A percentile compares a stretch with the other conserved stretches of the same genome.
Conservation (phyloP, 148 eudicot genomes). For the Euryodendron excelsum region DNA sequence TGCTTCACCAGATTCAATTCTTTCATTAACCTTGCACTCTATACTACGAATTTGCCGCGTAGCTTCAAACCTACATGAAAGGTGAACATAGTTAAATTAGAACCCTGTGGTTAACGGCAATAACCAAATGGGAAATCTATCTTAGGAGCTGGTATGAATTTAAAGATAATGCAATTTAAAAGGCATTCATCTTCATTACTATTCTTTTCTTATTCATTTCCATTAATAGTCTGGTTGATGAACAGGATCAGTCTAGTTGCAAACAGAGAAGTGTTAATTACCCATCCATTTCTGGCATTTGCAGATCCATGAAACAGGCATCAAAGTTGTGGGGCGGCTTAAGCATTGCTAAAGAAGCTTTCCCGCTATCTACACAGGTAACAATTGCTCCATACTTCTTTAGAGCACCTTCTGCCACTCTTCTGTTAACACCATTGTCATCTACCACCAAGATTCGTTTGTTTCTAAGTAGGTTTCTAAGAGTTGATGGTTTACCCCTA, state of each 20-base stretch:
- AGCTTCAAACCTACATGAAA: constrained; percentile 67
- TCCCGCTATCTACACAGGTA: constrained; percentile 80
- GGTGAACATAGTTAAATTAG: neutral
- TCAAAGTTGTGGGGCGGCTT: constrained; percentile 78
- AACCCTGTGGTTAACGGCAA: neutral
- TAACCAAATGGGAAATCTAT: neutral
- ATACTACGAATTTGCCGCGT: constrained; percentile 51
- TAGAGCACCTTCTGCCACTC: constrained; percentile 85
- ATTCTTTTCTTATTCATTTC: neutral
- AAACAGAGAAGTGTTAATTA: constrained; percentile 24
- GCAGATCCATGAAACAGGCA: constrained; percentile 98
- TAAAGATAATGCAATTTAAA: too few relatives aligned
- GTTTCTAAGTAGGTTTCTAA: constrained; percentile 47
- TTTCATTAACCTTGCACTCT: constrained; percentile 48
- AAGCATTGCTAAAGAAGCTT: constrained; percentile 60
- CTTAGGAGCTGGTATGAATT: neutral
- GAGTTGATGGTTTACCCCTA: constrained; percentile 37
- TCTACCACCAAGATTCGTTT: constrained; percentile 82
- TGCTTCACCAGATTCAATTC: constrained; percentile 45
- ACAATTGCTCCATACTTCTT: constrained; percentile 96
- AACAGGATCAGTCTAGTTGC: neutral
- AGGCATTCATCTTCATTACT: neutral
- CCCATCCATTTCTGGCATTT: constrained; percentile 99
- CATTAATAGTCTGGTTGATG: neutral
- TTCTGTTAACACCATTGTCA: constrained; percentile 78